These are phyloP conservation scores for Ophiocordyceps australis DNA, from an alignment of 2,329 filamentous ascomycete species.

Conservation along the genomic window DNA sequence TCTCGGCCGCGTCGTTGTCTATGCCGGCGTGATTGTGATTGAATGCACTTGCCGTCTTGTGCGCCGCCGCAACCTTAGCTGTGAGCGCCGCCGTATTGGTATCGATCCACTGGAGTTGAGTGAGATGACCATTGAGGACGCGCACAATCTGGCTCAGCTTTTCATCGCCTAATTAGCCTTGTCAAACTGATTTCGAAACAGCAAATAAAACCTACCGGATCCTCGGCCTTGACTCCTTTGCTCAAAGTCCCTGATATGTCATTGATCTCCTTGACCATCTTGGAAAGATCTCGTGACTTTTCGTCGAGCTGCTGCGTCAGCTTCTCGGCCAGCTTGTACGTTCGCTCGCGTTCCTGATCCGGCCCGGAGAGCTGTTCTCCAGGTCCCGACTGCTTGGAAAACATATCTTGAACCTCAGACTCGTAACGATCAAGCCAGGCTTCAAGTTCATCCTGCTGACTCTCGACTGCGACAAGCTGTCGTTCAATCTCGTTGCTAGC, in stretches of 20 bases:
- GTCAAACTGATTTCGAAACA: too few species aligned
- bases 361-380: conserved; percentile 66
- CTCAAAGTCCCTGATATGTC: conserved; percentile 73
- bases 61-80: conserved; percentile 63
- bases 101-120: conserved; percentile 87
- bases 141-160: conserved; percentile 89
- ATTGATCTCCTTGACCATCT: conserved; percentile 98
- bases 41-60: conserved; percentile 55
- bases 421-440: conserved; percentile 85
- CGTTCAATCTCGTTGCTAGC: conserved; percentile 88
- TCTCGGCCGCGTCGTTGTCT: conserved; percentile 60
- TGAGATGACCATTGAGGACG: conserved; percentile 83
- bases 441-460: conserved; percentile 80
- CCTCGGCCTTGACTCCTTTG: conserved; percentile 77
- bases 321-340: conserved; percentile 90
- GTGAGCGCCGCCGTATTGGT: conserved; percentile 65
- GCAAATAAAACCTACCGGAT: conserved; percentile 48
- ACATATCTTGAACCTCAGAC: conserved; percentile 75
- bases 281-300: conserved; percentile 79
- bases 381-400: conserved; percentile 58
- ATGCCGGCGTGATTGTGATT: conserved; percentile 36
- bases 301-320: conserved; percentile 80
- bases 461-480: conserved; percentile 75
- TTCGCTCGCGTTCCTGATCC: conserved; percentile 88
- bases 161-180: too few species aligned